Base-by-base conservation (phyloP, 148 eudicot species). In the Camellia lanceoleosa region DNA sequence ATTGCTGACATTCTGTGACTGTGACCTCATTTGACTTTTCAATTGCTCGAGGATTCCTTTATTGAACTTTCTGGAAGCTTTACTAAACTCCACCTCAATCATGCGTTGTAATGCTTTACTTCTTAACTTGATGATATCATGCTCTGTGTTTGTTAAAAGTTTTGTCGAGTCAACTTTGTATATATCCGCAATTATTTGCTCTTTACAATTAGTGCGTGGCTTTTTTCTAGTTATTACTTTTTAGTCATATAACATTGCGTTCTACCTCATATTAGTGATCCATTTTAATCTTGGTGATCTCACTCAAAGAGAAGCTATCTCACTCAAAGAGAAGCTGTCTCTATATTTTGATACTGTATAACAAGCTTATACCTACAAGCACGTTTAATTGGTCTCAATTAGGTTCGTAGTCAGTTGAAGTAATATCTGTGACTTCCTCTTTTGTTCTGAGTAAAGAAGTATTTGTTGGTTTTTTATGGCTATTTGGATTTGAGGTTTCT, bases 1-100 rank as follows among this genome's bases (percentile, higher is more conserved):
- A 62, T 30, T 60, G 3, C 23, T 83, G 38, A 16, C 54, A 0
- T 46, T 42, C 20, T 12, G 12, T 76, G 51, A 30, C 38, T 1
- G 38, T 30, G 38, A 30, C 38, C 52, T 54, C 76, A 20, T 68
- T 46, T 64, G 4, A 61, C 12, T 58, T 80, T 82, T 56, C n/a
- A 20, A 18, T 47, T 42, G 14, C 59, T 16, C 46, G 16, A 61
- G 51, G 38, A 14, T 19, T 51, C 13, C 71, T 75, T 18, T 10
- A 5, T 11, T 76, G n/a, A 9, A 60, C 62, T 76, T 76, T 76
- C 68, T 44, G 42, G n/a, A 76, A 5, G 2, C 46, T 46, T 10
- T 74, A 30, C 3, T 12, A 4, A 3, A 74, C 47, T 9, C 30
- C 54, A 7, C 55, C 7, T 70, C n/a, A 67, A 47, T 46, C 75